Evolutionary conservation across 176 grass and related monocot species (phyloP), one percentile per base, ranked within the genome.

Genomic region (Oropetium thomaeum): DNA sequence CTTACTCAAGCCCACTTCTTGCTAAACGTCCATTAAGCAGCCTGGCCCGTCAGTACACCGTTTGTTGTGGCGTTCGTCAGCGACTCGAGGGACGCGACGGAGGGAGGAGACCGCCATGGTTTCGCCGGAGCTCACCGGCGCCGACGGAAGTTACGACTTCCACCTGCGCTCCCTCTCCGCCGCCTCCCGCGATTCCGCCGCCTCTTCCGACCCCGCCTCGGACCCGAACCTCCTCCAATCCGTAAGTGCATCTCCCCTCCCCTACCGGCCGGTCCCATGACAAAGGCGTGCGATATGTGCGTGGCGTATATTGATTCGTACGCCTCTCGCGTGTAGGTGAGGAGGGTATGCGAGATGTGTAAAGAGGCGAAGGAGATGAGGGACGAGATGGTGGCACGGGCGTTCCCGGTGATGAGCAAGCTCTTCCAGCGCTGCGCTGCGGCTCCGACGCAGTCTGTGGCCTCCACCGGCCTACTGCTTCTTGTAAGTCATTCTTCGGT

Each of bases 131-230:
- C 60, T 74, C 34, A 69, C 73, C 67, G 79, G n/a, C 68, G 74
- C 53, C 61, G 83, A 79, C 22, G 83, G 88, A 20, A 88, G 76
- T 71, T 98, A 88, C 73, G 91, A 92, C 51, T 98, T 98, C 91
- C 89, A 98, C 70, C 90, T 98, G 16, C 88, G 95, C 58, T 92
- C 95, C 11, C 86, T 98, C 52, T 98, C 95, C 62, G 80, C 95
- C 27, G 85, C 90, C 7, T 70, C 86, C n/a, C 79, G 95, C 38
- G 91, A 94, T 72, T 98, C 95, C 25, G 79, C 86, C 66, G 71
- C 91, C 37, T 88, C 83, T 14, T 65, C 83, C 5, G 95, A 92
- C 67, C 86, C 86, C 27, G 82, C 89, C 64, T 88, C 89, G 41
- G 88, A 91, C 59, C 86, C 88, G 59, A 91, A 93, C 45, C 82